phyloP scores from a whole-genome alignment of 108 stramenopile species.

The Nitzschia sp. region DNA sequence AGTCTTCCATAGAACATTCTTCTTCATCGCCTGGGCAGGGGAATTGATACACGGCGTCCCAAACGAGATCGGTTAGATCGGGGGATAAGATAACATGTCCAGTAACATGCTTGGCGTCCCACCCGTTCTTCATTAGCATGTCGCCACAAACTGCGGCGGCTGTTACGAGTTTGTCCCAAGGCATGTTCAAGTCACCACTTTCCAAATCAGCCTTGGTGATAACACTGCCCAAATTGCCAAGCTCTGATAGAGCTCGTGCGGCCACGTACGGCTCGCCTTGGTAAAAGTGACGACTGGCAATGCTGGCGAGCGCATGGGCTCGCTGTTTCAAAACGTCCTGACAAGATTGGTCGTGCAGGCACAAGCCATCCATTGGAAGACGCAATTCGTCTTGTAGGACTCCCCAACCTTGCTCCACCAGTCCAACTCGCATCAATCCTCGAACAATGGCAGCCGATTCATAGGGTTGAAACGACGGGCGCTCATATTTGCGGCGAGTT shows the following conservation, averaged over 20 bases:
- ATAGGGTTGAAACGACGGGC: constrained; percentile 52
- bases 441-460: constrained; percentile 61
- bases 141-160: constrained; percentile 8
- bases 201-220: constrained; percentile 35
- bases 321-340: constrained; percentile 39
- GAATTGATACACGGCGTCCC: constrained; percentile 10
- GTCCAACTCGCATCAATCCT: constrained; percentile 44
- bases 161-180: constrained; percentile 37
- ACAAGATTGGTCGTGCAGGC: constrained; percentile 1
- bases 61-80: constrained; percentile 19
- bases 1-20: constrained; percentile 19
- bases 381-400: constrained; percentile 59
- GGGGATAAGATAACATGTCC: background rate
- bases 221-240: constrained; percentile 39
- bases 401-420: constrained; percentile 47
- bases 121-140: background rate
- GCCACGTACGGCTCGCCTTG: constrained; percentile 42
- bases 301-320: constrained; percentile 45
- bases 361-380: constrained; percentile 44
- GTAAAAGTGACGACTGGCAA: constrained; percentile 58
- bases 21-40: constrained; percentile 22
- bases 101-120: background rate
- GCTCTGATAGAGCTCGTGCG: constrained; percentile 17
- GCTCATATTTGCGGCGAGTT: constrained; percentile 44
- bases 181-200: constrained; percentile 39